Base-by-base conservation (phyloP, 1,139 yeast genomes). In the Yarrowia galli region DNA sequence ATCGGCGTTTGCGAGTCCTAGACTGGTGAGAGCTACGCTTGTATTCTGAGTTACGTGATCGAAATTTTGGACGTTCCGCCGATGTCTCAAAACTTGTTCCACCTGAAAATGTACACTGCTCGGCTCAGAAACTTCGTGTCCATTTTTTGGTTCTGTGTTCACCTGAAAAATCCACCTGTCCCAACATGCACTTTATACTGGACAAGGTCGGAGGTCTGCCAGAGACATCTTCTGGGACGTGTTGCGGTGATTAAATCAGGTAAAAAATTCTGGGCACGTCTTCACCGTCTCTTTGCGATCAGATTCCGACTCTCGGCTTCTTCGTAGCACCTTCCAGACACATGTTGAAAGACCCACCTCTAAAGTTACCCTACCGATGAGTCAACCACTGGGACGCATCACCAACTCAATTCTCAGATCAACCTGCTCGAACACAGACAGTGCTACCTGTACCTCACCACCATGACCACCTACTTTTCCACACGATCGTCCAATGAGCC, bases 401-500 rank as follows among this genome's bases (percentile, higher is more conserved):
- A 18, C 38, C 56, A 53, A 53, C 60, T 16, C 58, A 51, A 35
- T 22, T 49, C 42, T 32, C 58, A 23, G 60, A 54, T 54, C 61
- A 40, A 38, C 60, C 40, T 22, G 23, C n/a, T 28, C 32, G 40
- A 49, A 10, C 56, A n/a, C 38, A 9, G 23, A 13, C 61, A 38
- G n/a, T 20, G 28, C 28, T 43, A 22, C 49, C 13, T 23, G 35
- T 20, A 3, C 7, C 25, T 5, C 42, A 20, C 25, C 40, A 43
- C 18, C 20, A 61, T 61, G 66, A 38, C 56, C 38, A 35, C 54
- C 45, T 95, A 95, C 79, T 89, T 97, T 80, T 93, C 98, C 28
- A 92, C 99, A 16, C 88, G 98, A 77, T 87, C 96, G 9, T 75
- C 87, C 28, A 77, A 77, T 15, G 78, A 79, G 40, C 85, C 87